Percentiles rank a stretch among this genome's conserved stretches.
Evolutionary conservation across 768 basidiomycete species (phyloP).

Genomic region (Tricholoma terreum): DNA sequence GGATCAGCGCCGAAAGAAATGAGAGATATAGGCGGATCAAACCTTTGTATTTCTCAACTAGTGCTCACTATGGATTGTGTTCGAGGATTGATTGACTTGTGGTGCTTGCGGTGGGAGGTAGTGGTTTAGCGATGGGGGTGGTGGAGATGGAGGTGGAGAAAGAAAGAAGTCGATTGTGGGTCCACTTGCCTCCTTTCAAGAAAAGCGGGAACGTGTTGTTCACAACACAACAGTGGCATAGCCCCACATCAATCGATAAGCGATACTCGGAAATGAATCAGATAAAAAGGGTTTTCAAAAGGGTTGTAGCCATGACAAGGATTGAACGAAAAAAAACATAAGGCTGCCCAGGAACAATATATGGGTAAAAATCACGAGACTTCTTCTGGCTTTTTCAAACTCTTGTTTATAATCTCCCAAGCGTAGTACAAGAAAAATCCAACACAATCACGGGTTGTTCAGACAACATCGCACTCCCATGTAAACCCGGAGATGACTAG

Average conservation of each 20-base stretch:
- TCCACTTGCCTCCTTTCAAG: not conserved
- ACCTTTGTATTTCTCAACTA: not conserved
- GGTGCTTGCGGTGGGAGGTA: not conserved
- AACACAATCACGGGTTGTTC: not conserved
- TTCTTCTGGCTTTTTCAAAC: too few species aligned
- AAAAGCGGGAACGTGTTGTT: not conserved
- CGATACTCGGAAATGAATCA: not conserved
- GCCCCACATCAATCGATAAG: not conserved
- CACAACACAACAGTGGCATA: not conserved
- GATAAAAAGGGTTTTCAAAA: not conserved
- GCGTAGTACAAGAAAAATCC: not conserved
- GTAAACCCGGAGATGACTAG: constrained; percentile 18
- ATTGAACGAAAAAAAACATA: not conserved
- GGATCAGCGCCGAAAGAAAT: not conserved
- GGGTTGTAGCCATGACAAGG: not conserved
- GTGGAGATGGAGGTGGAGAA: not conserved
- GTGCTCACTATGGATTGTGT: not conserved
- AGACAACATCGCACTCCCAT: constrained; percentile 9
- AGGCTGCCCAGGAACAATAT: not conserved
- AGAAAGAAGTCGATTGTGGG: not conserved
- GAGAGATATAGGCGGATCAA: not conserved
- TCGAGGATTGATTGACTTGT: not conserved
- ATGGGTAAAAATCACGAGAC: not conserved
- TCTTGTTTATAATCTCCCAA: too few species aligned
- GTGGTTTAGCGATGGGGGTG: not conserved